These are phyloP conservation scores for Ogataea paradorogensis DNA, from an alignment of 805 yeast genomes.

Conservation along the genomic window DNA sequence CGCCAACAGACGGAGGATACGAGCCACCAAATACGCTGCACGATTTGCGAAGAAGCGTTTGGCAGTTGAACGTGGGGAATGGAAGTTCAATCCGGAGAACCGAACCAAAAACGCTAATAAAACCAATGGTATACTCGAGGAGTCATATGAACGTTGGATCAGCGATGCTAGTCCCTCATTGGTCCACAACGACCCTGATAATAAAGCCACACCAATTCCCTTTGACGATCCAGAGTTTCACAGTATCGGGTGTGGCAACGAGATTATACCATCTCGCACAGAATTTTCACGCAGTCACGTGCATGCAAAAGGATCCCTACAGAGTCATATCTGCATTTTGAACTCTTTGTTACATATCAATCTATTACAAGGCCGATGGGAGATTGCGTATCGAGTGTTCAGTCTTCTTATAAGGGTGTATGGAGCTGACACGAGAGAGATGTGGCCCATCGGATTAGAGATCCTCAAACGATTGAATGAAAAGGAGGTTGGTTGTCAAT, in stretches of 20 bases:
- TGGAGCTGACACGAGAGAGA: slow-evolving; percentile 47
- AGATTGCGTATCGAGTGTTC: slow-evolving; percentile 50
- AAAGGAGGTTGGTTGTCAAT: slow-evolving; percentile 10
- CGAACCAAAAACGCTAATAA: slow-evolving; percentile 13
- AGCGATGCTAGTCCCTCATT: slow-evolving; percentile 3
- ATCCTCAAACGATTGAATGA: slow-evolving; percentile 38
- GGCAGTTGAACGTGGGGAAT: neutral
- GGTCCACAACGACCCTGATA: slow-evolving; percentile 1
- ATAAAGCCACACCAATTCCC: neutral
- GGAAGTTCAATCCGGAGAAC: slow-evolving; percentile 12
- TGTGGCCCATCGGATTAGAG: slow-evolving; percentile 67
- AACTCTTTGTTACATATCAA: slow-evolving; percentile 47
- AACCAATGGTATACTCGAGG: slow-evolving; percentile 18
- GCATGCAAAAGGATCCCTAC: slow-evolving; percentile 14
- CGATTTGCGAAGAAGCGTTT: slow-evolving; percentile 8
- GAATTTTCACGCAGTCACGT: slow-evolving; percentile 17
- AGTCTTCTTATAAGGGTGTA: slow-evolving; percentile 47
- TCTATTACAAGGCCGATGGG: slow-evolving; percentile 52
- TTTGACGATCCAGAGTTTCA: slow-evolving; percentile 6
- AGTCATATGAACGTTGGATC: slow-evolving; percentile 24
- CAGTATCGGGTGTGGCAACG: slow-evolving; percentile 13
- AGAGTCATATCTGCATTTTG: slow-evolving; percentile 28
- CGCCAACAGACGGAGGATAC: slow-evolving; percentile 5
- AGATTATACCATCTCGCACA: slow-evolving; percentile 9
- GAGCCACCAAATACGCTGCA: slow-evolving; percentile 5